Conservation (phyloP, 306 rosid species). For the Gastrolobium villosum region DNA sequence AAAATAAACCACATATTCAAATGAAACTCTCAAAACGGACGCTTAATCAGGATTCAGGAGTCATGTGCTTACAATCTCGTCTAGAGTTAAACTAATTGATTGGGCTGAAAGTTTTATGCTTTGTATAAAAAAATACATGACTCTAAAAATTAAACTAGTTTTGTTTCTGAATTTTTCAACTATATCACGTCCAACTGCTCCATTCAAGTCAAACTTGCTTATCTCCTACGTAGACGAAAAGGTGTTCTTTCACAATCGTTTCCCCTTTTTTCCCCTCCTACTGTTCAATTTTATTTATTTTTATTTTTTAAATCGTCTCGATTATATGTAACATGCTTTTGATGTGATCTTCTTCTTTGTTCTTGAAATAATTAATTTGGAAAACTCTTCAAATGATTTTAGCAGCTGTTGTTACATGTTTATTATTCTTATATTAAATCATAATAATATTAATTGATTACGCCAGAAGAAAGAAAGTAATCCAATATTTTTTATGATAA, state of each 20-base stretch:
- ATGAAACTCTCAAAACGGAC: too few relatives aligned
- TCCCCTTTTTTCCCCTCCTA: not conserved
- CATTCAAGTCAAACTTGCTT: not conserved
- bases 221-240: not conserved
- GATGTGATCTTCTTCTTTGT: not conserved
- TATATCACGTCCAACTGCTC: not conserved
- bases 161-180: not conserved
- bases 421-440: not conserved
- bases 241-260: conserved; percentile 3
- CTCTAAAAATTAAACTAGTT: too few relatives aligned
- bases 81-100: too few relatives aligned
- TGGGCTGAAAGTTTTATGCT: too few relatives aligned
- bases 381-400: not conserved
- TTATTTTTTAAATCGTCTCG: not conserved
- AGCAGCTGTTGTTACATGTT: not conserved
- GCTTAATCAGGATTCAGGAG: too few relatives aligned
- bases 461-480: not conserved
- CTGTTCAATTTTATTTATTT: not conserved
- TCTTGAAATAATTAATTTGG: too few relatives aligned
- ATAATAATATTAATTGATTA: not conserved
- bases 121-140: too few relatives aligned
- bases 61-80: too few relatives aligned
- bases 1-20: too few relatives aligned
- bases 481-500: not conserved
- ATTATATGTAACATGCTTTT: not conserved